Base-by-base conservation (phyloP, 208 protist species). In the Trypanosoma vivax region DNA sequence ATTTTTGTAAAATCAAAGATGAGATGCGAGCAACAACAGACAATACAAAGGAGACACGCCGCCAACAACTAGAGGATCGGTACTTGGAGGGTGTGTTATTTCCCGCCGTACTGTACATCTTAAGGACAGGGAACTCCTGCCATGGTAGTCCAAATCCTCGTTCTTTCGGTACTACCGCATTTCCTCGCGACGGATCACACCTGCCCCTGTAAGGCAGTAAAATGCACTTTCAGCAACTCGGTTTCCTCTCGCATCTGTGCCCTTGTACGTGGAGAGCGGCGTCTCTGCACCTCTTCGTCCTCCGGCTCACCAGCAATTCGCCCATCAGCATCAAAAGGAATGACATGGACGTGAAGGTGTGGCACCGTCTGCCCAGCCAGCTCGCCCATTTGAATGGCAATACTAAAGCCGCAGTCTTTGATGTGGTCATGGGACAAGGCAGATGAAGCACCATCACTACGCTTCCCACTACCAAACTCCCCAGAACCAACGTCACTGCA, bases 281-380 rank as follows among this genome's bases (percentile, higher is more conserved):
- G 58, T 19, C 50, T 64, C 76, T 84, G 76, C 55, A 76, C 65
- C 39, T 62, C 65, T 39, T 82, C 78, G 14, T 49, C 42, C 70
- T 92, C 85, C 14, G 85, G 85, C 65, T 85, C 70, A 16, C 76
- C 74, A 0, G 79, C 76, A 11, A 92, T 64, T 40, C 72, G 65
- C 14, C 80, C 84, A 19, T 31, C 29, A 9, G 81, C 73, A 52
- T 90, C 73, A 46, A 90, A 90, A 0, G 85, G 85, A 42, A 93
- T 93, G 27, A 93, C 53, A 53, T 93, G 86, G 24, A 77, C 78
- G 56, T 93, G 86, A 11, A 88, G 60, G 58, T 93, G 86, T 1
- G 70, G 60, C 2, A 93, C 82, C 16, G 86, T 93, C 58, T 93
- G 86, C 14, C 86, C 86, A 0, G 86, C 79, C 18, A 75, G 38